Evolutionary conservation across 2,329 filamentous ascomycete species (phyloP), one percentile per base, ranked within the genome.

Genomic region (Cryoendolithus antarcticus): DNA sequence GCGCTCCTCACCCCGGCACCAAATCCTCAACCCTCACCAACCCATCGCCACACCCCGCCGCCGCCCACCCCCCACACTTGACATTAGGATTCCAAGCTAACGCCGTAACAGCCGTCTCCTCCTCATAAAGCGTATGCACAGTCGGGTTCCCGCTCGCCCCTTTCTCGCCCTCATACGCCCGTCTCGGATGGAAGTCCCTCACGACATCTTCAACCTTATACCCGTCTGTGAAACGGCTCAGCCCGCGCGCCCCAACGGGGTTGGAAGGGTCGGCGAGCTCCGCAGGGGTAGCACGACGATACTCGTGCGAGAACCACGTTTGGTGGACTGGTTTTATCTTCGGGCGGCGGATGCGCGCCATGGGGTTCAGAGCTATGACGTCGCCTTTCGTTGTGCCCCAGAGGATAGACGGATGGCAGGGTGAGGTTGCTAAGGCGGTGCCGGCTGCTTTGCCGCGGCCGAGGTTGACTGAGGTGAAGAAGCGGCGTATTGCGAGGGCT

Each of bases 291-390:
- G 48, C 42, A 9, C 53, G 46, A 12, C 63, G 51, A 71, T 72
- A 79, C 40, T 76, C 71, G 47, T 77, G 72, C 15, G 60, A 54
- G 46, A 77, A 77, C 69, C 74, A 75, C 6, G 59, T 66, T 45
- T 74, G 70, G 41, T 73, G 64, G 61, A 64, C 74, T 9, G 68
- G 64, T 7, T 62, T 58, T 7, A 64, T 62, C 45, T 72, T 75
- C 9, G 61, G 55, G 40, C 70, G 67, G 11, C 71, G 45, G 2
- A 74, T 53, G 32, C 69, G 65, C 7, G 63, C 61, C 29, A 75
- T 52, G 1, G 71, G 69, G 47, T 75, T 77, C 2, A 63, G 66
- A 1, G 62, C 63, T 6, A 65, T 52, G 0, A 74, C 68, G 11
- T 63, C 62, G 0, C 75, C 75, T 30, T 66, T 65, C 0, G 67